Conservation (phyloP, 345 rosid species). For the Excoecaria cochinchinensis region DNA sequence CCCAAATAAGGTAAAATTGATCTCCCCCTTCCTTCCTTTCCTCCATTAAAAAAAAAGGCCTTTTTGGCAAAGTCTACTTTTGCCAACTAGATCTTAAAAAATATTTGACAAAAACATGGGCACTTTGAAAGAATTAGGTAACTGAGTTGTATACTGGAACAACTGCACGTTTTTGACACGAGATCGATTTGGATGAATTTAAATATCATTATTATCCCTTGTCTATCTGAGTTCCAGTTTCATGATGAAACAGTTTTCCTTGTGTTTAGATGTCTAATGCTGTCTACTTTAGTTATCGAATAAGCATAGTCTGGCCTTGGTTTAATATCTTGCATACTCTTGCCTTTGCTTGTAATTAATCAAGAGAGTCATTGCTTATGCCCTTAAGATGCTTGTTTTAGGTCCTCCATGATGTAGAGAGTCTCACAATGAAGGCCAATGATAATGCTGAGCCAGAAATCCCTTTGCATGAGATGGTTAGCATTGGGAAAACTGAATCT, state of each 20-base stretch:
- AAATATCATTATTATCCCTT: background rate
- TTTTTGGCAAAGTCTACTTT: background rate
- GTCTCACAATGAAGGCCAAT: slow-evolving; percentile 44
- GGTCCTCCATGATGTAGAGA: slow-evolving; percentile 39
- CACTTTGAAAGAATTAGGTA: background rate
- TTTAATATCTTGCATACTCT: background rate
- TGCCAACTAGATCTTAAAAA: background rate
- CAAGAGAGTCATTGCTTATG: slow-evolving; percentile 12
- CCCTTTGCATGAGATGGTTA: slow-evolving; percentile 27
- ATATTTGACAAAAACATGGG: background rate
- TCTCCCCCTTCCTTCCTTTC: background rate
- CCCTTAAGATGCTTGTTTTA: slow-evolving; percentile 19
- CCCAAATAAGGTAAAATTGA: background rate
- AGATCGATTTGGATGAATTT: background rate
- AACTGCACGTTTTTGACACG: background rate
- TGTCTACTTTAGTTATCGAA: background rate
- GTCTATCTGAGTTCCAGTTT: background rate
- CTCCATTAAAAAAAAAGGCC: background rate
- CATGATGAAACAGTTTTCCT: background rate
- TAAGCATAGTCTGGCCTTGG: background rate
- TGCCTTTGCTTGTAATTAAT: background rate
- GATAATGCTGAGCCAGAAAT: slow-evolving; percentile 34
- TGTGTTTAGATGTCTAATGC: background rate
- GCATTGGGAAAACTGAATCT: slow-evolving; percentile 35
- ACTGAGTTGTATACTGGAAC: background rate